These are phyloP conservation scores for Nicotiana tabacum DNA, from an alignment of 257 asterid genomes.

Conservation along the genomic window DNA sequence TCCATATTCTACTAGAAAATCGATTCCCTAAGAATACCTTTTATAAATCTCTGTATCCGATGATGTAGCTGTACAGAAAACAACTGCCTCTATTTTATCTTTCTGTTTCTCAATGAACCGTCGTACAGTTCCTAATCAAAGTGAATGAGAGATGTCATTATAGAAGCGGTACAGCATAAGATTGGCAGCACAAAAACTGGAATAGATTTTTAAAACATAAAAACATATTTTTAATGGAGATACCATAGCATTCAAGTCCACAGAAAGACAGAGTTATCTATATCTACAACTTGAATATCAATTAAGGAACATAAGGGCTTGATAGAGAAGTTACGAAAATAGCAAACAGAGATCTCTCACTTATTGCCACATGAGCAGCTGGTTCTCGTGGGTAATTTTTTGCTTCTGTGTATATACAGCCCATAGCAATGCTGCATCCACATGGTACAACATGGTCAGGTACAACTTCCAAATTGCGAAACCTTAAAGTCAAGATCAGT, in stretches of 20 bases:
- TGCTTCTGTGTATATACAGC: constrained; percentile 92
- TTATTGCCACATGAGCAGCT: constrained; percentile 98
- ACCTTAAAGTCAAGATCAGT: constrained; percentile 4
- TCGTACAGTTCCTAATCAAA: constrained; percentile 77
- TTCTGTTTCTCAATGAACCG: constrained; percentile 91
- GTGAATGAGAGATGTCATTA: not conserved
- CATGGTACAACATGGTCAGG: constrained; percentile 14
- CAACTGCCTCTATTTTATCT: constrained; percentile 70
- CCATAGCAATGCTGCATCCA: constrained; percentile 77
- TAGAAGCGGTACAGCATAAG: not conserved
- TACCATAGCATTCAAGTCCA: not conserved
- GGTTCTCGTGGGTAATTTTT: constrained; percentile 98
- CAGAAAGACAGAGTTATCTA: not conserved
- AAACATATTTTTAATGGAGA: not conserved
- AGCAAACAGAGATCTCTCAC: constrained; percentile 39
- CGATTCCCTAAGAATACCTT: constrained; percentile 43
- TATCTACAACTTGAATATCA: not conserved
- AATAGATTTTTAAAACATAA: not conserved
- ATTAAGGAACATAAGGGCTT: not conserved
- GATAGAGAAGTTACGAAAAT: not conserved
- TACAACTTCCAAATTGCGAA: constrained; percentile 3
- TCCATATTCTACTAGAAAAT: not conserved
- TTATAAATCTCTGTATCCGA: constrained; percentile 91
- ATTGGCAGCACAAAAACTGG: not conserved
- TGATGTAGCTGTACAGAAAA: constrained; percentile 75